Evolutionary conservation across 495 filamentous ascomycete genomes (phyloP).

Genomic region (Hypomontagnella submonticulosa): DNA sequence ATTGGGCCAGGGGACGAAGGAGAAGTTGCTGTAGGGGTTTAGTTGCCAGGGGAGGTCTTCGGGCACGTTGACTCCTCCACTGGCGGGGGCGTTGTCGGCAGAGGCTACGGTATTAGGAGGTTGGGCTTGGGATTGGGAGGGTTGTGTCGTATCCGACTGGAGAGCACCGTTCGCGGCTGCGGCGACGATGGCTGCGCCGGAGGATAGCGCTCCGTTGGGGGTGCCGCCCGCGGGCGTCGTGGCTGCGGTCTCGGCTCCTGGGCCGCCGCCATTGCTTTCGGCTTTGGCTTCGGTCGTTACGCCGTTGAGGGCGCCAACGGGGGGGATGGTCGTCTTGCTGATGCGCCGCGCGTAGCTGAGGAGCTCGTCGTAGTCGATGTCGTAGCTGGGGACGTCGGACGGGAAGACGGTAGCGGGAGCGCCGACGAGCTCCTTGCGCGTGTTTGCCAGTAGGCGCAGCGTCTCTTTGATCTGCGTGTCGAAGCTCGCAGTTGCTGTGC

Average conservation of each 20-base stretch:
- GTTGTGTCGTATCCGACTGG: slow-evolving; percentile 10
- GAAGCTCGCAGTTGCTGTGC: slow-evolving; percentile 65
- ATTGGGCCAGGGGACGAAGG: slow-evolving; percentile 76
- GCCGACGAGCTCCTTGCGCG: slow-evolving; percentile 71
- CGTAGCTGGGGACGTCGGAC: slow-evolving; percentile 47
- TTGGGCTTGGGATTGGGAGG: slow-evolving; percentile 22
- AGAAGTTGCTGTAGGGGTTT: slow-evolving; percentile 59
- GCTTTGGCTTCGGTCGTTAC: slow-evolving; percentile 34
- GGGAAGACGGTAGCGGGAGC: slow-evolving; percentile 66
- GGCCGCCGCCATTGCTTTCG: slow-evolving; percentile 37
- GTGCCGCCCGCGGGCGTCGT: slow-evolving; percentile 46
- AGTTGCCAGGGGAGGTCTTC: slow-evolving; percentile 57
- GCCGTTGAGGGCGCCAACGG: slow-evolving; percentile 63
- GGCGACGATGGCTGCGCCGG: slow-evolving; percentile 4
- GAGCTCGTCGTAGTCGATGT: slow-evolving; percentile 72
- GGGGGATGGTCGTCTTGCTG: slow-evolving; percentile 75
- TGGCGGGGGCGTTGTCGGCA: slow-evolving; percentile 1
- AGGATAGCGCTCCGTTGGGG: slow-evolving; percentile 36
- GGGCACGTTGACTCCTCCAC: slow-evolving; percentile 40
- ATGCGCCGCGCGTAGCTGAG: slow-evolving; percentile 79
- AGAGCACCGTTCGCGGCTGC: slow-evolving; percentile 30
- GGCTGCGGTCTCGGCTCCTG: slow-evolving; percentile 36
- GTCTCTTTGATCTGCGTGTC: slow-evolving; percentile 72
- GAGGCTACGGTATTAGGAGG: slow-evolving; percentile 11
- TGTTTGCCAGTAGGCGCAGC: slow-evolving; percentile 68